Evolutionary conservation across 139 green algal genomes (phyloP).

Genomic region (Chlorella sp.): DNA sequence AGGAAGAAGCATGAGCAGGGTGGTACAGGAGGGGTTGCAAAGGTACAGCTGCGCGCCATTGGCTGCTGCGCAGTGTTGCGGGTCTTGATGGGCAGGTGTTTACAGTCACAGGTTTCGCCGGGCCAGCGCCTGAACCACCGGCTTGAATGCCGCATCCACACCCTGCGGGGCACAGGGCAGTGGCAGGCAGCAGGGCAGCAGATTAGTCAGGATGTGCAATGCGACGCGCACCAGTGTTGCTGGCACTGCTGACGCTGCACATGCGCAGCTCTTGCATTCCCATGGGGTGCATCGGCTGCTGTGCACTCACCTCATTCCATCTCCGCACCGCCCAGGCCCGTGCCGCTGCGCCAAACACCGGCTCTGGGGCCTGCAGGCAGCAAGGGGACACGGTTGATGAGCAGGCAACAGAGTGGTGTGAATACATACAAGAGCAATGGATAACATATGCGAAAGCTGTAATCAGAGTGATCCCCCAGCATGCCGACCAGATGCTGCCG

Average conservation of each 20-base stretch:
- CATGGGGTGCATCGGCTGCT: neutral
- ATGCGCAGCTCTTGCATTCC: no score
- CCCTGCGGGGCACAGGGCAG: neutral
- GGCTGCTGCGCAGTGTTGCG: no score
- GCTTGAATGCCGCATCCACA: slow-evolving; percentile 32
- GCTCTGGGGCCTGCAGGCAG: neutral
- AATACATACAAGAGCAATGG: no score
- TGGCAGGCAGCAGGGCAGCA: neutral
- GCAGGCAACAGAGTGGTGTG: neutral
- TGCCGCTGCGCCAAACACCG: neutral
- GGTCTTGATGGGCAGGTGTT: no score
- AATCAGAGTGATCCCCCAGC: no score
- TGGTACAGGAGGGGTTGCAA: no score
- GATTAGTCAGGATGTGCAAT: neutral
- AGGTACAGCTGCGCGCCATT: no score
- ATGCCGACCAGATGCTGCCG: no score
- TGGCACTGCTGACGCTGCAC: no score
- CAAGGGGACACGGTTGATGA: no score
- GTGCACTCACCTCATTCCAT: slow-evolving; percentile 23
- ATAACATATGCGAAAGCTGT: neutral
- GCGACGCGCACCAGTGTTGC: neutral
- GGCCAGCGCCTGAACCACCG: slow-evolving; percentile 7
- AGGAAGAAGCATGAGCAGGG: neutral
- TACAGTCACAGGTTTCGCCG: slow-evolving; percentile 23
- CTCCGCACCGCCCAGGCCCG: slow-evolving; percentile 2